phyloP scores from a whole-genome alignment of 768 basidiomycete genomes.

The Termitomyces sp. region DNA sequence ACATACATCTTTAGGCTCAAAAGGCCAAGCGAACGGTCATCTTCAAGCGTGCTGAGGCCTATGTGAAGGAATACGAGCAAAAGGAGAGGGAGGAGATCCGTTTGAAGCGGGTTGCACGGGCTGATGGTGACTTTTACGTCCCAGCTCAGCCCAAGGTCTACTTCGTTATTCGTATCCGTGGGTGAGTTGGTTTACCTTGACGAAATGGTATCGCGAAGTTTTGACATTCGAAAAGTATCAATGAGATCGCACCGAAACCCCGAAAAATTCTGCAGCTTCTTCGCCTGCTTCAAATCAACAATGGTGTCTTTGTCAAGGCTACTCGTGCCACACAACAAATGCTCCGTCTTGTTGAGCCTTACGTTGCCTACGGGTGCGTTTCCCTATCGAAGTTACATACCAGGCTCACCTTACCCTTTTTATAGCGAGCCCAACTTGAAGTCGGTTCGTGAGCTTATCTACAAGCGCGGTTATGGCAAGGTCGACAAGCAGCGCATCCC shows the following conservation, averaged over 20 bases:
- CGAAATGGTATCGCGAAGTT: background rate
- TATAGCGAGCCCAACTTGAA: constrained; percentile 92
- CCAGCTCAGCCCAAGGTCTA: constrained; percentile 95
- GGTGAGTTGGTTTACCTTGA: constrained; percentile 51
- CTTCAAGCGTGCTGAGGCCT: constrained; percentile 98
- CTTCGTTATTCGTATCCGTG: constrained; percentile 97
- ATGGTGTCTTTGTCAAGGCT: constrained; percentile 96
- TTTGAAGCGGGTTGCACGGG: constrained; percentile 88
- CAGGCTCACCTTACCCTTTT: background rate
- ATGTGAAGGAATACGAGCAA: constrained; percentile 93
- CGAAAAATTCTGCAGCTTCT: constrained; percentile 99
- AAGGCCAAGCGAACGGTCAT: constrained; percentile 94
- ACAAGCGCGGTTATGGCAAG: constrained; percentile 99
- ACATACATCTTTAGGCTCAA: constrained; percentile 54
- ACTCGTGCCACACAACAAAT: constrained; percentile 97
- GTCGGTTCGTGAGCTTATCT: constrained; percentile 93
- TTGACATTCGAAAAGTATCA: constrained; percentile 67
- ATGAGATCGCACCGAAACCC: constrained; percentile 99
- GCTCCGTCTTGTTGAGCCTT: constrained; percentile 97
- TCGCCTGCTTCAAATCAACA: constrained; percentile 99
- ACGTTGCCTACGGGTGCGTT: constrained; percentile 90
- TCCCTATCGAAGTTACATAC: background rate
- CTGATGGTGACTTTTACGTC: constrained; percentile 95
- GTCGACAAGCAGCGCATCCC: constrained; percentile 97
- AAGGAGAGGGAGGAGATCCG: constrained; percentile 97